Conservation (phyloP, 495 filamentous ascomycete genomes). For the Talaromyces proteolyticus region DNA sequence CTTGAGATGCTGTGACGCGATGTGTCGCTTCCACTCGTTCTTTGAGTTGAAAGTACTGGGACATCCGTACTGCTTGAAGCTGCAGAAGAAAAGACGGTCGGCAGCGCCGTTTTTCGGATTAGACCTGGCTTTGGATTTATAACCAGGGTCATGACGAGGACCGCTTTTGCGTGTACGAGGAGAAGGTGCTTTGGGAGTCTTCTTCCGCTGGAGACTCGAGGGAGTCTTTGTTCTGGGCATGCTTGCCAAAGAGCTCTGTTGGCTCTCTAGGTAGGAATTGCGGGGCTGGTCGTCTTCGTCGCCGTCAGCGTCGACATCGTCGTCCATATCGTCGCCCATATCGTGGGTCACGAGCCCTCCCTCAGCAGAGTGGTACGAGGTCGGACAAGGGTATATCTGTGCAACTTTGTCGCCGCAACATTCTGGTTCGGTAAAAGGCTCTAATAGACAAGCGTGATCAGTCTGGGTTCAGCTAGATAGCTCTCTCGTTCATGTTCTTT, state of each 20-base stretch:
- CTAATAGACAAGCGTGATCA: neutral
- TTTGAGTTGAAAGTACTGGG: conserved; percentile 80
- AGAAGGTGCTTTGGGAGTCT: neutral
- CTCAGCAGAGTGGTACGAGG: neutral
- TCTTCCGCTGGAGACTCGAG: neutral
- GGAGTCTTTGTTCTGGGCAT: neutral
- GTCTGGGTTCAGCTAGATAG: too few species aligned
- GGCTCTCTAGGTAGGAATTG: neutral
- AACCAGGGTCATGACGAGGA: neutral
- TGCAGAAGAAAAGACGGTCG: conserved; percentile 70
- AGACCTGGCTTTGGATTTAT: neutral
- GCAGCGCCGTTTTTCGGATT: conserved; percentile 17
- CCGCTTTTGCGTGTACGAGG: neutral
- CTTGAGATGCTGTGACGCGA: conserved; percentile 73
- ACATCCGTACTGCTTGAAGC: conserved; percentile 81
- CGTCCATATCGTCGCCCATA: neutral
- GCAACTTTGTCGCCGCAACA: neutral
- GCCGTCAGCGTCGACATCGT: conserved; percentile 3
- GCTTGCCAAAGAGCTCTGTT: neutral
- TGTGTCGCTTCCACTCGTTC: conserved; percentile 96
- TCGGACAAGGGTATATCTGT: conserved; percentile 5
- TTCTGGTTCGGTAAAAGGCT: neutral
- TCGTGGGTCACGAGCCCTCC: neutral
- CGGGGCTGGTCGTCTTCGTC: neutral
- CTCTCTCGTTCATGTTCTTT: neutral